Percentiles rank a stretch among this genome's conserved stretches.
These are phyloP conservation scores for Penicillium soppii DNA, from an alignment of 495 filamentous ascomycete genomes.

Conservation along the genomic window DNA sequence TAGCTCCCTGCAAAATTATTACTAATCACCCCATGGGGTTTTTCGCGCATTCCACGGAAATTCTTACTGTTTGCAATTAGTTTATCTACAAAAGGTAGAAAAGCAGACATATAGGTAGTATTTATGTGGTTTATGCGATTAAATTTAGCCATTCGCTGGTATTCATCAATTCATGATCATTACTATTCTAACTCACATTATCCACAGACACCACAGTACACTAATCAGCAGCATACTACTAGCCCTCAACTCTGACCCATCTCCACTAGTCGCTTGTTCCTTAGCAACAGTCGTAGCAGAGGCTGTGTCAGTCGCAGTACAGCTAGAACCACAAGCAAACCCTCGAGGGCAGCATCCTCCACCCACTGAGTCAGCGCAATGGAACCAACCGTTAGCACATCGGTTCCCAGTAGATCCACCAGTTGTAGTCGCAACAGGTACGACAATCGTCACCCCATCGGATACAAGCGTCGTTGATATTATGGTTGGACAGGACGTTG, in stretches of 20 bases:
- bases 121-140: too few species aligned
- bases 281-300: conserved; percentile 59
- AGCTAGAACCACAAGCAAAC: conserved; percentile 72
- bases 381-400: conserved; percentile 78
- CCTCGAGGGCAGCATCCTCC: conserved; percentile 81
- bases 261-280: conserved; percentile 32
- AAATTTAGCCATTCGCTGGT: neutral
- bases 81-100: too few species aligned
- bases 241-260: neutral
- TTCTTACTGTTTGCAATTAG: conserved; percentile 5
- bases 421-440: conserved; percentile 49
- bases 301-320: conserved; percentile 52
- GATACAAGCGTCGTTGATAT: conserved; percentile 59
- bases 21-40: conserved; percentile 21
- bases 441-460: conserved; percentile 65
- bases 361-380: conserved; percentile 61
- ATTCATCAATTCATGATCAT: conserved; percentile 3
- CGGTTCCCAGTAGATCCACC: conserved; percentile 19
- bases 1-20: conserved; percentile 11
- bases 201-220: conserved; percentile 13
- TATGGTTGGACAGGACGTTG: conserved; percentile 64
- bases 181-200: conserved; percentile 12
- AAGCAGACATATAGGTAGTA: too few species aligned
- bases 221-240: conserved; percentile 3
- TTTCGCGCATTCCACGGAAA: conserved; percentile 2